Percentiles rank a stretch among this genome's conserved stretches.
These are phyloP conservation scores for Erysimum cheiri DNA, from an alignment of 441 rosid genomes.

Conservation along the genomic window DNA sequence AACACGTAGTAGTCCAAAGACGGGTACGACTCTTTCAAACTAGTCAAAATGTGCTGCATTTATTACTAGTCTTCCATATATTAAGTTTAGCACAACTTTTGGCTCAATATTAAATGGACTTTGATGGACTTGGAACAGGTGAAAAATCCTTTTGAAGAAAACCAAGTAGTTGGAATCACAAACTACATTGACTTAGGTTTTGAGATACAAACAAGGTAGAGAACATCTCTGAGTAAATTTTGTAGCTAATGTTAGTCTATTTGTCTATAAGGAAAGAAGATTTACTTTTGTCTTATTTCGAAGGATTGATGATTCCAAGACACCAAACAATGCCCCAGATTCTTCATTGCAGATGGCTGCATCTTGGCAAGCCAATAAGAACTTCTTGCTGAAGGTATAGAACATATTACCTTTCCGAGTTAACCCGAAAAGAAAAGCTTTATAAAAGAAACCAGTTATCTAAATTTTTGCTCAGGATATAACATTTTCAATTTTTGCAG, in stretches of 20 bases:
- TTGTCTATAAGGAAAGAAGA: slow-evolving; percentile 21
- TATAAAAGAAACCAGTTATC: background rate
- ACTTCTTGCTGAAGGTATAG: slow-evolving; percentile 83
- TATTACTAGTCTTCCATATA: slow-evolving; percentile 1
- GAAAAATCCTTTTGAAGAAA: slow-evolving; percentile 86
- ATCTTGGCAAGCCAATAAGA: slow-evolving; percentile 97
- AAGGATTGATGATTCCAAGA: slow-evolving; percentile 71
- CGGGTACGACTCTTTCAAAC: slow-evolving; percentile 59
- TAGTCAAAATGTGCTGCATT: slow-evolving; percentile 2
- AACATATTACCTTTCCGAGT: slow-evolving; percentile 1
- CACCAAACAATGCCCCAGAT: slow-evolving; percentile 53
- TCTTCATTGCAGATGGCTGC: slow-evolving; percentile 92
- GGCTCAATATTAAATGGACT: slow-evolving; percentile 22
- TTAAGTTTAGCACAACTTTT: background rate
- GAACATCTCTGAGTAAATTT: background rate
- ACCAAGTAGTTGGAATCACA: slow-evolving; percentile 87
- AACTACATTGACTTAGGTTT: slow-evolving; percentile 93
- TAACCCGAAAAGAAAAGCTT: background rate
- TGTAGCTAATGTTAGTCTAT: slow-evolving; percentile 4
- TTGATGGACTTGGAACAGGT: slow-evolving; percentile 61
- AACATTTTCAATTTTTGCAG: slow-evolving; percentile 48
- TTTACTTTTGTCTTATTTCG: slow-evolving; percentile 29
- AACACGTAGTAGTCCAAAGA: slow-evolving; percentile 93
- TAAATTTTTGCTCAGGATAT: background rate
- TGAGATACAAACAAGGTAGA: slow-evolving; percentile 86